phyloP scores from a whole-genome alignment of 495 filamentous ascomycete species.

The Geopyxis carbonaria region DNA sequence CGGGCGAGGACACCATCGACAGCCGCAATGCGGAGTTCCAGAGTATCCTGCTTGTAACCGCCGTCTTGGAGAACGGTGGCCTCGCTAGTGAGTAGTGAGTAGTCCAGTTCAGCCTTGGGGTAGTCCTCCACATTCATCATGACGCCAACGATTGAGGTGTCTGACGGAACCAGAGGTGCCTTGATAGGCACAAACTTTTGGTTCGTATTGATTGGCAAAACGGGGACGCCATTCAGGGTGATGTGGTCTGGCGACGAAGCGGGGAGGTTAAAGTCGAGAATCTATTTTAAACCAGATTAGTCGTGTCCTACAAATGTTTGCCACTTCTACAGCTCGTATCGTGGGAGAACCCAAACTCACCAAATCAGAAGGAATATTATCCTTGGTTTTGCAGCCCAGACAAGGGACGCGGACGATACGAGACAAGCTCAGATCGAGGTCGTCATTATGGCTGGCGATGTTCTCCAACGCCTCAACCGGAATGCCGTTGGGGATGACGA shows the following conservation, averaged over 20 bases:
- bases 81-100: neutral
- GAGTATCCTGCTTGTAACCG: neutral
- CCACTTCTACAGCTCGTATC: no score
- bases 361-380: neutral
- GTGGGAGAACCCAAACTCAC: neutral
- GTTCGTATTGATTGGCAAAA: neutral
- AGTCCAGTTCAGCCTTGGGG: neutral
- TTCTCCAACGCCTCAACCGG: no score
- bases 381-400: neutral
- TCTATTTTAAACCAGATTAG: neutral
- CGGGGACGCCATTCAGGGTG: neutral
- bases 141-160: constrained; percentile 29
- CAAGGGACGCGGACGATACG: neutral
- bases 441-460: neutral
- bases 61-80: neutral
- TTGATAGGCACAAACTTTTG: no score
- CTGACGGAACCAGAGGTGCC: constrained; percentile 27
- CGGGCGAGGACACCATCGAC: neutral
- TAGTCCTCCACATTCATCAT: neutral
- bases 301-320: neutral
- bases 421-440: neutral
- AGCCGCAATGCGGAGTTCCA: neutral
- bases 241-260: neutral
- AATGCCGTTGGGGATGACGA: neutral
- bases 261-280: neutral